Evolutionary conservation across 23 red algal species (phyloP).

Genomic region (Gracilariopsis chorda): DNA sequence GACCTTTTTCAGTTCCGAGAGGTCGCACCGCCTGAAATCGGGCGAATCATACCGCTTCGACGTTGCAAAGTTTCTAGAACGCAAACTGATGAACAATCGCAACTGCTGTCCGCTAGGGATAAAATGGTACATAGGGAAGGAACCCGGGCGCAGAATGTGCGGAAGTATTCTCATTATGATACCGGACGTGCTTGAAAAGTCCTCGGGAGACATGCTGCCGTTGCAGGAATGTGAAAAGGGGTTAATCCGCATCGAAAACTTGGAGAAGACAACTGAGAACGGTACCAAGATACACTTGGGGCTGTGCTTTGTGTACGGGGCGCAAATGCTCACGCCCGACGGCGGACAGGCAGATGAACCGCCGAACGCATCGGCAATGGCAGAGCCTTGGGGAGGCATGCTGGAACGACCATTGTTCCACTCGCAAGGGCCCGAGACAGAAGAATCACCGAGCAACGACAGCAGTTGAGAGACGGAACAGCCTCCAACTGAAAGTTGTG

Average conservation of each 20-base stretch:
- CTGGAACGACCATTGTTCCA: too few species aligned
- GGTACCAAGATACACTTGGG: background rate
- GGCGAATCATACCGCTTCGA: background rate
- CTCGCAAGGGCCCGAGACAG: too few species aligned
- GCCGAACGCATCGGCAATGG: too few species aligned
- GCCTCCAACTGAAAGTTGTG: too few species aligned
- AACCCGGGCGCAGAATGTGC: too few species aligned
- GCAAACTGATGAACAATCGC: background rate
- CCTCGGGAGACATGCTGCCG: background rate
- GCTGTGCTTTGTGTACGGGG: conserved; percentile 5
- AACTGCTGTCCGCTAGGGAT: background rate
- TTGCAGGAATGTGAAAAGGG: background rate
- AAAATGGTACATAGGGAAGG: background rate
- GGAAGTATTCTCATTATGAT: too few species aligned
- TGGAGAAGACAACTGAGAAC: background rate
- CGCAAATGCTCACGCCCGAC: background rate
- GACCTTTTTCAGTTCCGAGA: conserved; percentile 15
- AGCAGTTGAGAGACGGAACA: too few species aligned
- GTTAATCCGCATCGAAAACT: background rate
- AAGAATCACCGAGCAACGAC: too few species aligned
- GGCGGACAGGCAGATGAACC: too few species aligned
- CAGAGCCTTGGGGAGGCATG: too few species aligned
- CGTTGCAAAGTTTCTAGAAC: conserved; percentile 12
- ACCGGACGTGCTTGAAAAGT: too few species aligned
- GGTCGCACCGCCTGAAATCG: background rate